Conservation (phyloP, 371 early-diverging fungal genomes). For the Entomophthora muscae region DNA sequence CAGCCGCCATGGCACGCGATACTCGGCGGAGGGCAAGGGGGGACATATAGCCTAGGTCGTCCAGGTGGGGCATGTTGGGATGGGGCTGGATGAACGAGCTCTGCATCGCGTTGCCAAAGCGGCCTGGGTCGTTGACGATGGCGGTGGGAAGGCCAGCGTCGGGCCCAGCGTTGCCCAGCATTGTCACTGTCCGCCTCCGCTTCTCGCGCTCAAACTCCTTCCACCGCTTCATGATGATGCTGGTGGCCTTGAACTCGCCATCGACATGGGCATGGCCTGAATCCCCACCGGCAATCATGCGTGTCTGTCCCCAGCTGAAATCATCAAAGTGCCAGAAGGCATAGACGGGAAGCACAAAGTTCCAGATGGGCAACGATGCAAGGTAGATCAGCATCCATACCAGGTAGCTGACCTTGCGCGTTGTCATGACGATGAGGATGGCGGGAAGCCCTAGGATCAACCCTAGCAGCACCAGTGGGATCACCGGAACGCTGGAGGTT, state of each 20-base stretch:
- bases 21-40: background rate
- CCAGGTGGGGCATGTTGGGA: too few relatives aligned
- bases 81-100: too few relatives aligned
- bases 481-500: slow-evolving; percentile 8
- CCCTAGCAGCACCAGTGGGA: slow-evolving; percentile 42
- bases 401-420: slow-evolving; percentile 60
- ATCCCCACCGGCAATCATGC: slow-evolving; percentile 55
- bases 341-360: slow-evolving; percentile 79
- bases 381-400: slow-evolving; percentile 56
- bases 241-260: slow-evolving; percentile 36
- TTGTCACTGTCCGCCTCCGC: slow-evolving; percentile 3
- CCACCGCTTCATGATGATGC: slow-evolving; percentile 46
- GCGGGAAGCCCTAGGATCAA: slow-evolving; percentile 64
- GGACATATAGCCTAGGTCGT: slow-evolving; percentile 4
- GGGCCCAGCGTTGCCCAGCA: background rate
- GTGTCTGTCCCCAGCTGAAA: slow-evolving; percentile 91
- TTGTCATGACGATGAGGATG: slow-evolving; percentile 69
- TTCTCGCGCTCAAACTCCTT: slow-evolving; percentile 34
- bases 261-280: slow-evolving; percentile 19
- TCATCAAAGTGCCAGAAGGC: slow-evolving; percentile 96
- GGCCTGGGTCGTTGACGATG: background rate
- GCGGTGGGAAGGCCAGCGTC: background rate
- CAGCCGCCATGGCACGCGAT: background rate
- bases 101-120: too few relatives aligned
- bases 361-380: slow-evolving; percentile 86